Base-by-base conservation (phyloP, 805 yeast genomes). In the Spathaspora hagerdaliae region DNA sequence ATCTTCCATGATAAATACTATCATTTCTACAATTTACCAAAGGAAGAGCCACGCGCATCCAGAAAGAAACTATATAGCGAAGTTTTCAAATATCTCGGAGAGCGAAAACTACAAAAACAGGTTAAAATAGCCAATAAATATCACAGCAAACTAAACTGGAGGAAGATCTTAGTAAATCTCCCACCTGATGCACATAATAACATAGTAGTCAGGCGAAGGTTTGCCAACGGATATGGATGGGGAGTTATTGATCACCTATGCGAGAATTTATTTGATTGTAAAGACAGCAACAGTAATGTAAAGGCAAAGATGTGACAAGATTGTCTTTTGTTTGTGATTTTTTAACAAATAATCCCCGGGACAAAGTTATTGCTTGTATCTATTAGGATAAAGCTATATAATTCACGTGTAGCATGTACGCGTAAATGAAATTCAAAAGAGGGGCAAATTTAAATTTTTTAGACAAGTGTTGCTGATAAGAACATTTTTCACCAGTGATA, bases 151-250 rank as follows among this genome's bases (percentile, higher is more conserved):
- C 54, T 71, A 48, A 64, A 56, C 40, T 72, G 77, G 77, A 59
- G 77, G n/a, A 72, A 72, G 49, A 67, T 72, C 11, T 56, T 72
- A 49, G 76, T 71, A 2, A 59, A 61, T 42, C 56, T 72, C 15
- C 75, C 75, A 0, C 75, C 75, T 1, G 77, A 72, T 54, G 75
- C 77, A 2, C 77, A 72, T 52, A 72, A 71, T 51, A 72, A 71
- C 48, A 72, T 72, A 6, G 58, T 69, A 4, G 77, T 72, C 11
- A 50, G 77, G 39, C 57, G 77, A 43, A 49, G 74, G 31, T 72
- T 72, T 53, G 58, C 72, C 26, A 72, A 72, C 53, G 76, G 74
- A 1, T 72, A 67, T 49, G 77, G 77, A 8, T 72, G 77, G 77
- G 74, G 74, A 1, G 75, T 71, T 8, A 56, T 72, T 8, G 73